Base-by-base conservation (phyloP, 257 asterid genomes). In the Scutellaria minor region DNA sequence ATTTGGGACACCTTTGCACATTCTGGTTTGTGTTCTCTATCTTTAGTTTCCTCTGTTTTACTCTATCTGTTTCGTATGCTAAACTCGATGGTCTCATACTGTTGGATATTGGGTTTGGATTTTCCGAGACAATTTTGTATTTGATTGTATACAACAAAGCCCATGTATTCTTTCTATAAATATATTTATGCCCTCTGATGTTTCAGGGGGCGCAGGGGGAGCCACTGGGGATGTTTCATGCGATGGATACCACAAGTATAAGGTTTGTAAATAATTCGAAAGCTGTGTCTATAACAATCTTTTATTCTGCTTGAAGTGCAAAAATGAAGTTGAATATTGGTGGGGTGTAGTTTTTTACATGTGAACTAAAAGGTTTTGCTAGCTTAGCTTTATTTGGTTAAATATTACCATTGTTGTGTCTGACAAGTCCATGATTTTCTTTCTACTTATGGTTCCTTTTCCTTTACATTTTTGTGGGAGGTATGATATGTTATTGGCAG, bases 191-290 rank as follows among this genome's bases (percentile, higher is more conserved):
- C 64, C 47, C 51, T 39, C 42, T 57, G 1, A 70, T 11, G 56
- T 76, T 50, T 53, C 79, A 86, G 92, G 83, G 48, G 45, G 18
- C 5, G 20, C 76, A 0, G 20, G 58, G 9, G 89, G 84, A 70
- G 82, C 85, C 61, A 61, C 65, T 41, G 82, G 81, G 39, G 87
- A 82, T 18, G 58, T 82, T 59, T 72, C 87, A 50, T 85, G 89
- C 18, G 77, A 80, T 51, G 82, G 82, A 50, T 85, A 85, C 66
- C 87, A 85, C 77, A 85, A 85, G 63, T 82, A 80, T 71, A 85
- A 80, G 87, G 89, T 80, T 27, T 53, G 47, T 70, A 20, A n/a
- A 64, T 15, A n/a, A 12, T 42, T 31, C 2, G 22, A 44, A 12
- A 56, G 54, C 48, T 71, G 18, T 65, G 54, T 31, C 27, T 24